phyloP scores from a whole-genome alignment of 495 filamentous ascomycete species.

The Annulohypoxylon stygium region DNA sequence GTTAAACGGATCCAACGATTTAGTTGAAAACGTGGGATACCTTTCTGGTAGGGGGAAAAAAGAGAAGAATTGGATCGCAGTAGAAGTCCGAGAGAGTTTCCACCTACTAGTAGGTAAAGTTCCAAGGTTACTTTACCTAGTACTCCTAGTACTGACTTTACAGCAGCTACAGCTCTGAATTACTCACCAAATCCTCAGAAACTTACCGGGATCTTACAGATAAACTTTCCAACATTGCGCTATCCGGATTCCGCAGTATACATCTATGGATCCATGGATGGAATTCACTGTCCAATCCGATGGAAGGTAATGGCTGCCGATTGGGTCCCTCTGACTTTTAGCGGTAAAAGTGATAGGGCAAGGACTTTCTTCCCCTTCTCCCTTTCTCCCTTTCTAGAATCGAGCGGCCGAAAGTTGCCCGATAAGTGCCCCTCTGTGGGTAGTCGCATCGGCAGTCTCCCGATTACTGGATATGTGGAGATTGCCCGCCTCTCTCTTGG shows the following conservation, averaged over 20 bases:
- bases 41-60: neutral
- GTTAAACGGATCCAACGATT: neutral
- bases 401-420: slow-evolving; percentile 13
- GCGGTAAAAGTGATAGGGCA: slow-evolving; percentile 16
- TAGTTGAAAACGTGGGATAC: slow-evolving; percentile 1
- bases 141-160: neutral
- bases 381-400: neutral
- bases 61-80: neutral
- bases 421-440: neutral
- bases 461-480: slow-evolving; percentile 12
- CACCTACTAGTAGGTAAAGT: no score
- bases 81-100: neutral
- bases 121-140: neutral
- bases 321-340: slow-evolving; percentile 7
- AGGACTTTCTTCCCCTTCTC: slow-evolving; percentile 3
- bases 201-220: neutral
- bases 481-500: neutral
- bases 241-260: no score
- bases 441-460: slow-evolving; percentile 6
- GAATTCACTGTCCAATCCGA: neutral
- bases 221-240: neutral
- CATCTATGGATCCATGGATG: neutral
- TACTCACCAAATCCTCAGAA: neutral
- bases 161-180: neutral
- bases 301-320: neutral